Evolutionary conservation across 2,329 filamentous ascomycete genomes (phyloP).

Genomic region (Clarireedia monteithiana): DNA sequence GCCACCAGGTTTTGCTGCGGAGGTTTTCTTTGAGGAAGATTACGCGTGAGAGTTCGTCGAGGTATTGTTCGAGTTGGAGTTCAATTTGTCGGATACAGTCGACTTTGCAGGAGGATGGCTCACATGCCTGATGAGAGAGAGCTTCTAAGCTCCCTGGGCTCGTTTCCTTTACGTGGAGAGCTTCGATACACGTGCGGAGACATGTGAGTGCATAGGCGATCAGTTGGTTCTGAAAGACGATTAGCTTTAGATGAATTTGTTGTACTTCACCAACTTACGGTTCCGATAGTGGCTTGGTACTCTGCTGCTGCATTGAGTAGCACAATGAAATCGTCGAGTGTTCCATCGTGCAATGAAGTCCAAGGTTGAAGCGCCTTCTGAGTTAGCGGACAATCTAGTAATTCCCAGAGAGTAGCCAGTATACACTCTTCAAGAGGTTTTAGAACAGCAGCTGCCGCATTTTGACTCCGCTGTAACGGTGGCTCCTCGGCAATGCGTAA

Average conservation of each 20-base stretch:
- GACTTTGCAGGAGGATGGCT: slow-evolving; percentile 11
- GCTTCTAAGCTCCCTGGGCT: not conserved
- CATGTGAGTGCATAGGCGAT: slow-evolving; percentile 18
- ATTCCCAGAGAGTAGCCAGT: slow-evolving; percentile 6
- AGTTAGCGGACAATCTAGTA: slow-evolving; percentile 1
- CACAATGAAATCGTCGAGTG: not conserved
- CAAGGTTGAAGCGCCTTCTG: not conserved
- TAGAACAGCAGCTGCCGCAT: not conserved
- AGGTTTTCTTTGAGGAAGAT: slow-evolving; percentile 17
- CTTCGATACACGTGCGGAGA: slow-evolving; percentile 15
- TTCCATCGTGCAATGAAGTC: not conserved
- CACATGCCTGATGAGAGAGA: not conserved
- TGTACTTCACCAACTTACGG: not conserved
- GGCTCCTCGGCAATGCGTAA: not conserved
- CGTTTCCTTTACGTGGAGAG: slow-evolving; percentile 6
- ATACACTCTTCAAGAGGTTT: slow-evolving; percentile 7
- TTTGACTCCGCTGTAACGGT: not conserved
- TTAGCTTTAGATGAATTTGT: not conserved
- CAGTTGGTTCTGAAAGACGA: slow-evolving; percentile 12
- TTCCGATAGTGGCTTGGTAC: slow-evolving; percentile 2
- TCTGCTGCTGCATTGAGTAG: not conserved
- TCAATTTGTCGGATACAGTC: slow-evolving; percentile 7
- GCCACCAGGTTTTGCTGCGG: slow-evolving; percentile 11
- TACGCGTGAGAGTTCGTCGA: slow-evolving; percentile 13
- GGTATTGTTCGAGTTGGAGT: slow-evolving; percentile 9